These are phyloP conservation scores for Tuber umbilicatum DNA, from an alignment of 495 filamentous ascomycete species.

Conservation along the genomic window DNA sequence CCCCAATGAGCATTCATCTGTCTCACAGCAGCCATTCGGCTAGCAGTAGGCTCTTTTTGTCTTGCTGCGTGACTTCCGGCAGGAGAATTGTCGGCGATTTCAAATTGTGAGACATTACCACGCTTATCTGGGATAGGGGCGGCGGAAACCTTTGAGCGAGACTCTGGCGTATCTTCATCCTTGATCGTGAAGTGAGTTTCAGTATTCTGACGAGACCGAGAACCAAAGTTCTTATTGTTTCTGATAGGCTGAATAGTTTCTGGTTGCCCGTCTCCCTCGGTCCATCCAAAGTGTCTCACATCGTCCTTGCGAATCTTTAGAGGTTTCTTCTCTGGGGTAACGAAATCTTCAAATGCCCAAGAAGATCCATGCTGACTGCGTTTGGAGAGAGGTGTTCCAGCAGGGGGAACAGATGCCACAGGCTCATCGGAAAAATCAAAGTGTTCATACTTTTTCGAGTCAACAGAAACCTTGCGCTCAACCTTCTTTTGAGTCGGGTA, in stretches of 20 bases:
- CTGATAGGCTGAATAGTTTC: slow-evolving; percentile 54
- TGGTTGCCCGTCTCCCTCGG: slow-evolving; percentile 56
- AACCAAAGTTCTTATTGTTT: slow-evolving; percentile 48
- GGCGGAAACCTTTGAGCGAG: slow-evolving; percentile 26
- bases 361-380: slow-evolving; percentile 60
- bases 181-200: slow-evolving; percentile 70
- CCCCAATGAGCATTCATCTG: slow-evolving; percentile 39
- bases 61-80: slow-evolving; percentile 12
- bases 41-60: slow-evolving; percentile 20
- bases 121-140: slow-evolving; percentile 11
- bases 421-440: slow-evolving; percentile 72
- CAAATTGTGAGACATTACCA: slow-evolving; percentile 28
- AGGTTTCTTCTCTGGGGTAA: slow-evolving; percentile 65
- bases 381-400: slow-evolving; percentile 44
- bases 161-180: slow-evolving; percentile 28
- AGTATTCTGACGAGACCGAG: slow-evolving; percentile 64
- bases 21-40: slow-evolving; percentile 37
- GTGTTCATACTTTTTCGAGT: slow-evolving; percentile 74
- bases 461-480: slow-evolving; percentile 28
- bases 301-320: slow-evolving; percentile 51
- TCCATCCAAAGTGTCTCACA: slow-evolving; percentile 65
- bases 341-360: slow-evolving; percentile 83
- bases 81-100: slow-evolving; percentile 39
- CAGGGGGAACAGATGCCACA: slow-evolving; percentile 37
- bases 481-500: slow-evolving; percentile 20